Evolutionary conservation across 176 grass and related monocot genomes (phyloP).

Genomic region (Triticum monococcum): DNA sequence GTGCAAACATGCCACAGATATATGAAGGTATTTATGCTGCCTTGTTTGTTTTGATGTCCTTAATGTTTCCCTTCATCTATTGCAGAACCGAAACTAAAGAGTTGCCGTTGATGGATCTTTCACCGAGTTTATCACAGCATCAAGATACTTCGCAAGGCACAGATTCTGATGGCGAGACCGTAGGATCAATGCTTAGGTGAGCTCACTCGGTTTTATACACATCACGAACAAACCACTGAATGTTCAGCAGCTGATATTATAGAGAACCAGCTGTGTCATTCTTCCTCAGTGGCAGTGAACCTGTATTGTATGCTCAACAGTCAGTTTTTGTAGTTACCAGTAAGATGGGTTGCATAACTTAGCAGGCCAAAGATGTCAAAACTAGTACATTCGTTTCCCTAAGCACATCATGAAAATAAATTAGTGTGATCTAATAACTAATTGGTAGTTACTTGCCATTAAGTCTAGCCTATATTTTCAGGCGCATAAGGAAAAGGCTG

Average conservation of each 20-base stretch:
- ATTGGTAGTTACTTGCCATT: no score
- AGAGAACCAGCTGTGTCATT: background rate
- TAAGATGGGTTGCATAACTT: slow-evolving; percentile 11
- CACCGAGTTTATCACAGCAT: background rate
- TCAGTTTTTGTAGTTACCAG: background rate
- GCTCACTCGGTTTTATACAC: slow-evolving; percentile 23
- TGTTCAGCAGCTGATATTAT: background rate
- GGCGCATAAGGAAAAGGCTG: no score
- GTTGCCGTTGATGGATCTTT: slow-evolving; percentile 14
- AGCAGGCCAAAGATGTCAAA: background rate
- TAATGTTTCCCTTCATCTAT: slow-evolving; percentile 3
- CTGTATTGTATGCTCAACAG: background rate
- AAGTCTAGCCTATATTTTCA: no score
- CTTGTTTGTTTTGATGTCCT: background rate
- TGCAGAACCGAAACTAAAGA: slow-evolving; percentile 46
- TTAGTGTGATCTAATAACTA: no score
- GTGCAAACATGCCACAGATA: background rate
- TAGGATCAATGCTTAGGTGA: slow-evolving; percentile 72
- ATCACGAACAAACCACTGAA: background rate
- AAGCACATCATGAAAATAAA: background rate
- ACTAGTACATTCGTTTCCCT: background rate
- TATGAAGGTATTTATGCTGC: background rate
- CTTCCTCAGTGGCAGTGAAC: slow-evolving; percentile 18
- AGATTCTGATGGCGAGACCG: slow-evolving; percentile 53
- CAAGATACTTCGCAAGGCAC: slow-evolving; percentile 27